A percentile compares a stretch with the other conserved stretches of the same genome.
phyloP scores from a whole-genome alignment of 306 rosid species.

The Ochetophila trinervis region DNA sequence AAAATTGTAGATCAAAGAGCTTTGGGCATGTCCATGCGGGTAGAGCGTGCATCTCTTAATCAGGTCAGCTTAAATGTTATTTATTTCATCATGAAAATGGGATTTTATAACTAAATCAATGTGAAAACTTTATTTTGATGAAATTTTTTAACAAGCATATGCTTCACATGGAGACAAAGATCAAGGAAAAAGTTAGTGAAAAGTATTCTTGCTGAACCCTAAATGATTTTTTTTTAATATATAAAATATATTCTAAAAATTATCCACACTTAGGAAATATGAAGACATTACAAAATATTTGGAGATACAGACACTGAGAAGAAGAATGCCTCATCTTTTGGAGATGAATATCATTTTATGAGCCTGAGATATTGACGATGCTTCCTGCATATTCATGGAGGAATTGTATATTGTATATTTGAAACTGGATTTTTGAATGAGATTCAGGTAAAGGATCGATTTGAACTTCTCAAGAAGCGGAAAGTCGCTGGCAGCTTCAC shows the following conservation, averaged over 20 bases:
- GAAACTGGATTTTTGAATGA: constrained; percentile 26
- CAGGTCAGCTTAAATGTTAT: constrained; percentile 50
- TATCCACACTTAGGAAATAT: too few species aligned
- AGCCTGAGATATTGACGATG: not conserved
- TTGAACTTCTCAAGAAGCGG: constrained; percentile 82
- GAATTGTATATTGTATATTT: too few species aligned
- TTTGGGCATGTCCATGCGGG: constrained; percentile 99
- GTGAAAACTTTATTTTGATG: not conserved
- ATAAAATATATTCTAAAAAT: too few species aligned
- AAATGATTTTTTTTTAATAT: too few species aligned
- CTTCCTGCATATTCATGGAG: not conserved
- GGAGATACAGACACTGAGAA: too few species aligned
- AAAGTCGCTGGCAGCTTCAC: constrained; percentile 74
- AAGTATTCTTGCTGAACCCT: too few species aligned
- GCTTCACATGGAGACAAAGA: too few species aligned
- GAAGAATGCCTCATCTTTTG: not conserved
- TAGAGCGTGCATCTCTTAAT: constrained; percentile 86
- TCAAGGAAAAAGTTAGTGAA: too few species aligned
- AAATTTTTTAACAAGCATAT: too few species aligned
- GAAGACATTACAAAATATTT: too few species aligned
- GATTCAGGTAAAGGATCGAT: constrained; percentile 82
- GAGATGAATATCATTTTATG: not conserved
- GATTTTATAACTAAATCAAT: not conserved
- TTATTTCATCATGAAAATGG: not conserved
- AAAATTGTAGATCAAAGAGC: constrained; percentile 92